Percentiles rank a stretch among this genome's conserved stretches.
Conservation (phyloP, 176 grass and related monocot genomes). For the Typha latifolia region DNA sequence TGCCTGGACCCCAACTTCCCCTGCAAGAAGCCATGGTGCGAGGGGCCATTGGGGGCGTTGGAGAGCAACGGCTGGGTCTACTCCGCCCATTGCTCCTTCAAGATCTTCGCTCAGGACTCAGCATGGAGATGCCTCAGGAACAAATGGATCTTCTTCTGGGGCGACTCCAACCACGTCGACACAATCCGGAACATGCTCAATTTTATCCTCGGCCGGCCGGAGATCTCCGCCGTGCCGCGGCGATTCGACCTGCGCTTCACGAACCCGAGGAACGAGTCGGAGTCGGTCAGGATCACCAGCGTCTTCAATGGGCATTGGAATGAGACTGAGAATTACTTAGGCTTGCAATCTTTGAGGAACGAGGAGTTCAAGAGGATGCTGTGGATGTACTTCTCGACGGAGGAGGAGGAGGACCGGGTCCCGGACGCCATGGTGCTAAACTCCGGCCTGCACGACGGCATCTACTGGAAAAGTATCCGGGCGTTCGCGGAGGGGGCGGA, state of each 20-base stretch:
- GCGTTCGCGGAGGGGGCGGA: slow-evolving; percentile 38
- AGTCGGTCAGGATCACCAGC: slow-evolving; percentile 68
- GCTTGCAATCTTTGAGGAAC: slow-evolving; percentile 62
- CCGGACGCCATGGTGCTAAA: slow-evolving; percentile 70
- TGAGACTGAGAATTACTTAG: slow-evolving; percentile 73
- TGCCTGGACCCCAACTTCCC: slow-evolving; percentile 45
- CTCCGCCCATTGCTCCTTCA: slow-evolving; percentile 92
- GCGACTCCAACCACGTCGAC: slow-evolving; percentile 97
- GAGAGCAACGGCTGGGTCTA: slow-evolving; percentile 99
- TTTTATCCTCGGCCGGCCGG: slow-evolving; percentile 55
- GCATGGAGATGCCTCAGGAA: slow-evolving; percentile 76
- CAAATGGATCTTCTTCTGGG: slow-evolving; percentile 99
- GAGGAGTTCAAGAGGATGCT: slow-evolving; percentile 41
- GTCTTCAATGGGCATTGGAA: slow-evolving; percentile 99
- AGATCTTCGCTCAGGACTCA: slow-evolving; percentile 44
- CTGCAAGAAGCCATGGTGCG: slow-evolving; percentile 79
- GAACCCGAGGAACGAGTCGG: slow-evolving; percentile 34
- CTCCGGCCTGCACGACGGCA: slow-evolving; percentile 88
- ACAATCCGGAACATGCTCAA: slow-evolving; percentile 78
- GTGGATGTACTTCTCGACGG: slow-evolving; percentile 44
- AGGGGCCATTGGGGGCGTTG: slow-evolving; percentile 54
- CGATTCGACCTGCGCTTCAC: slow-evolving; percentile 56
- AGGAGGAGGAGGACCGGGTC: slow-evolving; percentile 22
- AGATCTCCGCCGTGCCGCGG: slow-evolving; percentile 47
- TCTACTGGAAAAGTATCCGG: slow-evolving; percentile 69